These are phyloP conservation scores for Fusarium sp. DNA, from an alignment of 2,329 filamentous ascomycete species.

Conservation along the genomic window DNA sequence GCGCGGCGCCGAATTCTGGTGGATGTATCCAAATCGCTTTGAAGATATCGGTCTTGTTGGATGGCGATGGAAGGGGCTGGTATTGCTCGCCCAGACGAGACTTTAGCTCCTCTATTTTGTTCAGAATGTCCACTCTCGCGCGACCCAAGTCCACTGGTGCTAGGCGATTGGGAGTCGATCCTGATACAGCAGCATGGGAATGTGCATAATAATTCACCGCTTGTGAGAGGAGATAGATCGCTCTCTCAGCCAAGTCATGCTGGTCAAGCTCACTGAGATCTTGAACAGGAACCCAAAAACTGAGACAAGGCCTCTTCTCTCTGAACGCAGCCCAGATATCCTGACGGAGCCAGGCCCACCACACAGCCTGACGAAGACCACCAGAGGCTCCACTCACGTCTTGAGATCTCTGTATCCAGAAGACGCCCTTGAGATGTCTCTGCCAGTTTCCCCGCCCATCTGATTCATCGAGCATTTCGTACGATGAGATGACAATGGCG, in stretches of 20 bases:
- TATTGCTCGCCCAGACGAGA: too few species aligned
- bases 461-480: not conserved
- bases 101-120: not conserved
- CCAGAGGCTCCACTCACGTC: not conserved
- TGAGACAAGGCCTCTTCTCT: not conserved
- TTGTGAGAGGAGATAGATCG: not conserved
- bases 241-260: not conserved
- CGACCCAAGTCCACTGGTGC: not conserved
- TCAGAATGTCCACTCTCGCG: not conserved
- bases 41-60: too few species aligned
- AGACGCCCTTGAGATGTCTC: not conserved
- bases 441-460: not conserved
- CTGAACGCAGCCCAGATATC: not conserved
- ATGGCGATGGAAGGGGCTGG: too few species aligned
- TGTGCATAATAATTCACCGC: not conserved
- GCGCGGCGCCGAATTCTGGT: too few species aligned
- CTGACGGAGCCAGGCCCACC: not conserved
- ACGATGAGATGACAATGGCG: not conserved
- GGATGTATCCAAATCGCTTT: too few species aligned
- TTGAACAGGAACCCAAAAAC: not conserved
- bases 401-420: not conserved
- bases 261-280: not conserved
- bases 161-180: not conserved
- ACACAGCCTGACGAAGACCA: not conserved
- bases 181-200: not conserved